Base-by-base conservation (phyloP, 106 monocot species). In the Ottelia alismoides region DNA sequence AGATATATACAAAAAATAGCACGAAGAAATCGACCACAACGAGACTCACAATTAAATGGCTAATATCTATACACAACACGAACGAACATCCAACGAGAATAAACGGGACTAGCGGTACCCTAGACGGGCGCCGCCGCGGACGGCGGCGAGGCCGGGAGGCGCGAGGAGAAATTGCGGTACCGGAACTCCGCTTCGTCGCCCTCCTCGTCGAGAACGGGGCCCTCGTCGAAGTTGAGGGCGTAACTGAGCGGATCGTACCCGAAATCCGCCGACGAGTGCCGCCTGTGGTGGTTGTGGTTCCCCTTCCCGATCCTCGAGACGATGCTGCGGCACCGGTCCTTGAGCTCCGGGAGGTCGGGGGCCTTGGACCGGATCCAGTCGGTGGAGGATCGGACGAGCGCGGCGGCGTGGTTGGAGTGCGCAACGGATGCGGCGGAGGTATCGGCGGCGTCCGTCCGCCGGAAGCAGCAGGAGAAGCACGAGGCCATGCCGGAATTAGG, bases 191-290 rank as follows among this genome's bases (percentile, higher is more conserved):
- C 57, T 20, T 49, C 35, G 11, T 68, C 68, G 12, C 52, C 45
- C 2, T 43, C 52, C 5, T 60, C 68, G 43, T 68, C 68, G 52
- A 52, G 24, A 10, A 44, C 68, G 20, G 68, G 59, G 9, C 68
- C 68, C 14, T 60, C 59, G 52, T 68, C 68, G 60, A 68, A 68
- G 57, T 68, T 68, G 25, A 68, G 68, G 16, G 68, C 68, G 68
- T 68, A 68, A 22, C 59, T 68, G 52, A 68, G 49, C 5, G 68
- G 59, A 53, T 68, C 68, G 60, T 68, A 68, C 51, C 52, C 50
- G 52, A 68, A 68, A 23, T 68, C 68, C 14, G 25, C 27, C 17
- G 59, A 43, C 14, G 47, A 19, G 11, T 19, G 14, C 18, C 53
- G 58, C 17, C 58, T 58, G 32, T 19, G 68, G 5, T 20, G 51